phyloP scores from a whole-genome alignment of 2,329 filamentous ascomycete species.

The Erysiphe pulchra region DNA sequence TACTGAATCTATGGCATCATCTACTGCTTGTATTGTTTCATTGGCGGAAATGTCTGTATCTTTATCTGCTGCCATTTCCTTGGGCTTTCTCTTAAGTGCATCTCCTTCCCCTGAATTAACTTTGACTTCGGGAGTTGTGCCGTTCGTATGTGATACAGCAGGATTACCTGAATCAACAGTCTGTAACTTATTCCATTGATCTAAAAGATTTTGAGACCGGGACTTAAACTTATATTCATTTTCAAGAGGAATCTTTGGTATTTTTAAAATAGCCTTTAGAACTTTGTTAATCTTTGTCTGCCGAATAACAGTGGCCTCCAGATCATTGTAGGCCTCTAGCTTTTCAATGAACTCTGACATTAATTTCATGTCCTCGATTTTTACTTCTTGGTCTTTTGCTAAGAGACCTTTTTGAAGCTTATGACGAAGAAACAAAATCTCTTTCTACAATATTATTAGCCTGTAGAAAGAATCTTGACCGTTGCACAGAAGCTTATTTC shows the following conservation, averaged over 20 bases:
- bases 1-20: too few species aligned
- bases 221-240: constrained; percentile 75
- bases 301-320: constrained; percentile 74
- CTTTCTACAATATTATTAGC: constrained; percentile 26
- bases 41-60: not conserved
- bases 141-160: not conserved
- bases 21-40: not conserved
- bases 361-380: constrained; percentile 55
- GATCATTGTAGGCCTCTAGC: constrained; percentile 54
- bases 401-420: constrained; percentile 87
- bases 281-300: constrained; percentile 97
- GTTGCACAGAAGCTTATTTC: constrained; percentile 5
- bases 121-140: not conserved
- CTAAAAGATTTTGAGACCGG: constrained; percentile 54
- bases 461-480: too few species aligned
- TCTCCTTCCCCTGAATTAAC: not conserved
- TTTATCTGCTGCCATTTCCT: not conserved
- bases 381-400: constrained; percentile 59
- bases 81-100: not conserved
- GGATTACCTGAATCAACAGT: constrained; percentile 25
- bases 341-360: constrained; percentile 60
- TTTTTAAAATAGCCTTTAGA: constrained; percentile 76
- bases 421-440: constrained; percentile 82
- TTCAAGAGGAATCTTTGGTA: constrained; percentile 57
- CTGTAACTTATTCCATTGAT: constrained; percentile 74